Base-by-base conservation (phyloP, 176 grass and related monocot species). In the Zoysia pacifica region DNA sequence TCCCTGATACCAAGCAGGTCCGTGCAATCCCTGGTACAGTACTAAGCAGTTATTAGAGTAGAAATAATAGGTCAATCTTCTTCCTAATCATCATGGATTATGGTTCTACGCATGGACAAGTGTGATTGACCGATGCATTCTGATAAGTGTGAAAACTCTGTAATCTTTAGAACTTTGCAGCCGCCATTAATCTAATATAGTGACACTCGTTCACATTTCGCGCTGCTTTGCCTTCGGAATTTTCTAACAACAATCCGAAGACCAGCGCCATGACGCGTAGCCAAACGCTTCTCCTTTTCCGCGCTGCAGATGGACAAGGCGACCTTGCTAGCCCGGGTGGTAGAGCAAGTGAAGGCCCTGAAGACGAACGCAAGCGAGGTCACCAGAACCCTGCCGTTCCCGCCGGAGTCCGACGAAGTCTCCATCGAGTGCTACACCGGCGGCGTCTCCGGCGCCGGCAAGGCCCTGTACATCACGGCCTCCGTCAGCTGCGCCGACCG, bases 1-100 rank as follows among this genome's bases (percentile, higher is more conserved):
- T 98, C 39, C 95, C 95, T 73, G 80, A 91, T 77, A 88, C 90
- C 38, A 74, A 66, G 62, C 93, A 98, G 91, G 95, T 97, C 37
- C 1, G 81, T 70, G 54, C 16, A 48, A 38, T 71, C 28, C 28
- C 65, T 84, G 2, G 2, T 10, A 63, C 20, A 0, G 28, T 28
- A 28, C 28, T 28, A 28, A 28, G 28, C 28, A 28, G 28, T 28
- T 28, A 28, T 28, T 28, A 6, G 48, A 60, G 42, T 14, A 48
- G 10, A 67, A 60, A 4, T 8, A 16, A 28, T 28, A 28, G 28
- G 28, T 28, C 36, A 48, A 49, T 7, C 11, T 47, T 28, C 28
- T 28, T 4, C 55, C 12, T 46, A 19, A 28, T n/a, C 28, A 2
- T 44, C 2, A 11, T 61, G 3, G 13, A 20, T 13, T 19, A 70